Evolutionary conservation across 768 basidiomycete genomes (phyloP), one percentile per base, ranked within the genome.

Genomic region (Gymnopilus dilepis): DNA sequence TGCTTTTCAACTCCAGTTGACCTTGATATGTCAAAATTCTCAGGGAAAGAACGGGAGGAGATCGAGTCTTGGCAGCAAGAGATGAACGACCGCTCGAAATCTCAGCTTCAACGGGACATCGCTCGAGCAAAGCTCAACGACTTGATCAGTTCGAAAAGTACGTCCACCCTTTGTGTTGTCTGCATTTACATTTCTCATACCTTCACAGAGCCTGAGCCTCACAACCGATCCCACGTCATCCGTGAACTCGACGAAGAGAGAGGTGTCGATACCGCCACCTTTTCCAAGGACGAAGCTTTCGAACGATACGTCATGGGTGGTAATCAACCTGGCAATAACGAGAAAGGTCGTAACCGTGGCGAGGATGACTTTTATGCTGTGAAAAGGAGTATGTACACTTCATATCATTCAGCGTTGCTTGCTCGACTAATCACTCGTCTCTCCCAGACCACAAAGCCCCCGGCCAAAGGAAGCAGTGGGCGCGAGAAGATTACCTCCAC

Each of bases 221-320:
- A 69, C 22, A 65, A 64, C 37, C 64, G 59, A 62, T 62, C 57
- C 31, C 66, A 69, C 24, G 57, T 58, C 6, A 48, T 69, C 4
- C 48, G 33, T 1, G 15, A 37, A 1, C 50, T 54, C 5, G 54
- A 56, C 3, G 58, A 50, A 11, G 62, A 48, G 9, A 24, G 34
- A 8, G 60, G 48, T 4, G 48, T 33, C 3, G 48, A 56, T 15
- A 62, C 31, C 40, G 63, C 63, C 31, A 61, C 63, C 19, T 67
- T 61, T 21, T 61, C 59, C 47, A 62, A 67, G 22, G 69, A 70
- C 45, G 66, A 67, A 47, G 64, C 69, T 4, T 70, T 67, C 52
- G 69, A 70, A 51, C 42, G 61, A n/a, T 70, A 56, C 38, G 65
- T 60, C 22, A 70, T 70, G 69, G 69, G 69, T 2, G 59, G 34